These are phyloP conservation scores for Mycogone perniciosa DNA, from an alignment of 2,329 filamentous ascomycete genomes.

Conservation along the genomic window DNA sequence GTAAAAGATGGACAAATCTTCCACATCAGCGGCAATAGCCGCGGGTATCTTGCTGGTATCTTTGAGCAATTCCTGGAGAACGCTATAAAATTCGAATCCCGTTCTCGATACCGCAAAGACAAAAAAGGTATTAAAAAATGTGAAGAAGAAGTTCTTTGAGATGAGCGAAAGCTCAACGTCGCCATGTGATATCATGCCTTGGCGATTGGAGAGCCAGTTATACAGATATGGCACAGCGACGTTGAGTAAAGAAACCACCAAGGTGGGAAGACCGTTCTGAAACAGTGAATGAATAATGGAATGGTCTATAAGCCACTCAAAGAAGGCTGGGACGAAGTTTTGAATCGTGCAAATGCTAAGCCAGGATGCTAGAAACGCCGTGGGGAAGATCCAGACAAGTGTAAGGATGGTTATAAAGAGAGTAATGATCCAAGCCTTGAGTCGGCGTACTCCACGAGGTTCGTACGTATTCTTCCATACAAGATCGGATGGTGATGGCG, in stretches of 20 bases:
- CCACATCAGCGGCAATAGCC: constrained; percentile 68
- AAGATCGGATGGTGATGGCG: constrained; percentile 86
- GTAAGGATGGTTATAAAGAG: constrained; percentile 75
- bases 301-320: constrained; percentile 60
- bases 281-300: constrained; percentile 68
- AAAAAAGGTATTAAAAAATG: constrained; percentile 97
- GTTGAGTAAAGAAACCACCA: constrained; percentile 80
- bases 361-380: constrained; percentile 71
- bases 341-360: constrained; percentile 76
- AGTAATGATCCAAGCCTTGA: constrained; percentile 79
- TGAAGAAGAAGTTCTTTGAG: constrained; percentile 99
- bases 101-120: constrained; percentile 87
- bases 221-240: constrained; percentile 90
- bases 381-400: constrained; percentile 79
- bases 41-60: constrained; percentile 75
- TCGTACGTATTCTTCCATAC: constrained; percentile 93
- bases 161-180: constrained; percentile 93
- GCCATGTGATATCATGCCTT: constrained; percentile 91
- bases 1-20: constrained; percentile 75
- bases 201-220: constrained; percentile 81
- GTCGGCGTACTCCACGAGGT: constrained; percentile 63
- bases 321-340: constrained; percentile 64
- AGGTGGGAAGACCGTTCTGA: constrained; percentile 79
- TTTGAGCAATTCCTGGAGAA: constrained; percentile 66
- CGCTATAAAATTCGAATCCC: constrained; percentile 65